Evolutionary conservation across 345 rosid genomes (phyloP), one percentile per base, ranked within the genome.

Genomic region (Eucalyptus cloeziana): DNA sequence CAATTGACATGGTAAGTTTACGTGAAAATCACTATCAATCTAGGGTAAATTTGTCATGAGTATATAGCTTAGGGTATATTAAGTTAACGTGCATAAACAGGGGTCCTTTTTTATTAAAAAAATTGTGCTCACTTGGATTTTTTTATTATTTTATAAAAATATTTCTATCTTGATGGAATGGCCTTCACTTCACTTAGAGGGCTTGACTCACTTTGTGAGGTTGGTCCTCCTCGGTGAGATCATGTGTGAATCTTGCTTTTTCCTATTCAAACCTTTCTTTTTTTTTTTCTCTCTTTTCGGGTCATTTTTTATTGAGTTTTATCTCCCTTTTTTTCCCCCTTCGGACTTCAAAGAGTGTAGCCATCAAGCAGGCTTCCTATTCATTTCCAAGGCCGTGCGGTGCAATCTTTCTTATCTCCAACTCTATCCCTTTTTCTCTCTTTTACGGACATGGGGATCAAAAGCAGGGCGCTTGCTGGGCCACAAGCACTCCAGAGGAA

Each of bases 21-120:
- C 5, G 8, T 52, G 25, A 2, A 52, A 52, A 52, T 52, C 10
- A 21, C 10, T 52, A 52, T 52, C 10, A 19, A 52, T 4, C 3
- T 4, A 21, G 0, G 25, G 21, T 52, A 52, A 21, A 52, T 52
- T 21, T 52, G 5, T 21, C 58, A 21, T 1, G 0, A 13, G 3
- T 24, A 24, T 56, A 22, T 56, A 25, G 1, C 27, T 5, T 56
- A 24, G 12, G 30, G 6, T 56, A 5, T 56, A 4, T 33, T 33
- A 33, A 5, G 81, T 71, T 17, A 19, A 37, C 7, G 4, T 71
- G 44, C 81, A 37, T 33, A 71, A 71, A 71, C 21, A 37, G 1
- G 7, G 5, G 40, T 69, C 8, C 21, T 67, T 15, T 56, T 69
- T 17, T 33, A 13, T 8, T 17, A 33, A 9, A 69, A 69, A 69